Conservation (phyloP, 1,284 basidiomycete genomes). For the Pholiota adiposa region DNA sequence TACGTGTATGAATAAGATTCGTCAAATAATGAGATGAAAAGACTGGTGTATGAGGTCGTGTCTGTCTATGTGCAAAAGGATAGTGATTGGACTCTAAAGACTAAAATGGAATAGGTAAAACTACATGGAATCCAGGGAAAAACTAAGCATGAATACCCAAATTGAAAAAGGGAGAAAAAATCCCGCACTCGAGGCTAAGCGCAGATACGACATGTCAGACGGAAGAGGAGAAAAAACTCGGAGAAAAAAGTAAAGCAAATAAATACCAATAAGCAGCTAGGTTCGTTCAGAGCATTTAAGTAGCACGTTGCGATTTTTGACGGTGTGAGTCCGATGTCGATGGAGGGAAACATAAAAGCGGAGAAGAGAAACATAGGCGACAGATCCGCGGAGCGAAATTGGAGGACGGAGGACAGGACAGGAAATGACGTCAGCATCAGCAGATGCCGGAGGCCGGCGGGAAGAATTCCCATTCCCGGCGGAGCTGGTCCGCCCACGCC, state of each 20-base stretch:
- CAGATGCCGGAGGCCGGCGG: not conserved
- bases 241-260: not conserved
- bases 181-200: not conserved
- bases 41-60: not conserved
- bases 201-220: not conserved
- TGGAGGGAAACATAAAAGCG: not conserved
- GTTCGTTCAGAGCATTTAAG: not conserved
- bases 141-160: not conserved
- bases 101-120: not conserved
- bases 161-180: not conserved
- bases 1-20: not conserved
- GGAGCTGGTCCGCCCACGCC: conserved; percentile 67
- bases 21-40: not conserved
- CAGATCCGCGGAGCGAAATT: not conserved
- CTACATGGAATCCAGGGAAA: not conserved
- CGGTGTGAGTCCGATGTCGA: not conserved
- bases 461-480: conserved; percentile 42
- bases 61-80: not conserved
- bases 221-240: not conserved
- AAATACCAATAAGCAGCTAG: not conserved
- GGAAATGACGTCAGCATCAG: not conserved
- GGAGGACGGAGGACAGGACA: too few species aligned
- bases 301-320: not conserved
- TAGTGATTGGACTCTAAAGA: not conserved
- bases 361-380: not conserved